Base-by-base conservation (phyloP, 768 basidiomycete genomes). In the Russula emetica region DNA sequence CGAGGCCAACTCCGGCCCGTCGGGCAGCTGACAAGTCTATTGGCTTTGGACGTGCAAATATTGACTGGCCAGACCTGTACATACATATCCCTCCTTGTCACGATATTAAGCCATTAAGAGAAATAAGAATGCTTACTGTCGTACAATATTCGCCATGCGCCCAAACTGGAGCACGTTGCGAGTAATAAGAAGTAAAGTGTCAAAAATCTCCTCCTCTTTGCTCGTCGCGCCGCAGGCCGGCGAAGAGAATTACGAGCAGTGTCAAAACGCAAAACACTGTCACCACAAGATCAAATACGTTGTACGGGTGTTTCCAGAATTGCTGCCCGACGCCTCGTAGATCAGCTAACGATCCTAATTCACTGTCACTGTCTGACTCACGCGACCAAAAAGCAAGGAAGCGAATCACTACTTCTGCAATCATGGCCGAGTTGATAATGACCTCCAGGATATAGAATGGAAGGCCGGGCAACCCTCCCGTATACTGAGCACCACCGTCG, bases 261-360 rank as follows among this genome's bases (percentile, higher is more conserved):
- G 97, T 99, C 62, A 98, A 73, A 5, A 85, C 87, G 72, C 96
- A 98, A 76, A 99, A 92, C 32, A 83, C 68, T 2, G 97, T 98
- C 50, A 99, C 80, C 55, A 90, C 82, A 18, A 97, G 81, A 73
- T 98, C 95, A 70, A 95, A 80, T 36, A 92, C 78, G 72, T 98
- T 98, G 77, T 92, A 94, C 13, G 87, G 86, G n/a, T 92, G 91
- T 73, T 84, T 90, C 92, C 92, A 95, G 79, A 97, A 97, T 92
- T 94, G 90, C 94, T 95, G 72, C 45, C 58, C 62, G 44, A 24
- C 57, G 20, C 45, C 42, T 7, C 32, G 5, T 50, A 47, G 62
- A 59, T 49, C 47, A 65, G 55, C 42, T 38, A 16, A 22, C n/a
- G 20, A 18, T 18, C 24, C 38, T 24, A 28, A 24, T 22, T 36